A percentile compares a stretch with the other conserved stretches of the same genome.
Evolutionary conservation across 345 rosid genomes (phyloP).

Genomic region (Corymbia maculata): DNA sequence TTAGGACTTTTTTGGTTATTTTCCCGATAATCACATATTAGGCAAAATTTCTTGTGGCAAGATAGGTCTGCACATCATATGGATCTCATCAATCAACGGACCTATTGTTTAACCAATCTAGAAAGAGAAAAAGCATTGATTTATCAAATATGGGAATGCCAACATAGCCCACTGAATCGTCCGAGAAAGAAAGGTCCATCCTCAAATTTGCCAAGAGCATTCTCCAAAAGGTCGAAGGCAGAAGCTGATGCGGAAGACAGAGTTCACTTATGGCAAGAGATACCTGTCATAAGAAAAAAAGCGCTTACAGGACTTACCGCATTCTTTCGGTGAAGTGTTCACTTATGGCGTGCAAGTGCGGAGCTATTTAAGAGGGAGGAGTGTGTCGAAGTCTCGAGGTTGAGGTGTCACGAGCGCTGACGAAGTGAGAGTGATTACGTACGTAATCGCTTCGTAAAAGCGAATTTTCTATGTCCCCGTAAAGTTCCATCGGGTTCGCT

Average conservation of each 20-base stretch:
- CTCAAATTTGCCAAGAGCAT: slow-evolving; percentile 3
- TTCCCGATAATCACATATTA: not conserved
- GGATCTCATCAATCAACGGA: not conserved
- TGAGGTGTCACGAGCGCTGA: too few relatives aligned
- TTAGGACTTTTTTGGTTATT: too few relatives aligned
- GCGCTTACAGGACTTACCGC: not conserved
- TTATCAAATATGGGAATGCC: not conserved
- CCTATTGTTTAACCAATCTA: not conserved
- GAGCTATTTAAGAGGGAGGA: too few relatives aligned
- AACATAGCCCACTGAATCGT: slow-evolving; percentile 18
- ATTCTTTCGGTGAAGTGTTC: slow-evolving; percentile 4
- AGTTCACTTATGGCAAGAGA: not conserved
- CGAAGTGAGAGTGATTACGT: too few relatives aligned
- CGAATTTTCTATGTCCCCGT: too few relatives aligned
- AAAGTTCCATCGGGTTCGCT: too few relatives aligned
- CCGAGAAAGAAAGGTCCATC: slow-evolving; percentile 28
- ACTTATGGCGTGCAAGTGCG: too few relatives aligned
- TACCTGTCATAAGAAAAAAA: not conserved
- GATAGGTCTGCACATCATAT: not conserved
- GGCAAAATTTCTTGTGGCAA: not conserved
- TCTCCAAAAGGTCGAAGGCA: slow-evolving; percentile 1
- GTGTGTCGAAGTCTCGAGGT: too few relatives aligned
- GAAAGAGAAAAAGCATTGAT: not conserved
- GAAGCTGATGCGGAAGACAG: not conserved
- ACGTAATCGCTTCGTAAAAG: too few relatives aligned